A percentile compares a stretch with the other conserved stretches of the same genome.
Conservation (phyloP, 192 early-diverging fungal species). For the Backusella mclennaniae region DNA sequence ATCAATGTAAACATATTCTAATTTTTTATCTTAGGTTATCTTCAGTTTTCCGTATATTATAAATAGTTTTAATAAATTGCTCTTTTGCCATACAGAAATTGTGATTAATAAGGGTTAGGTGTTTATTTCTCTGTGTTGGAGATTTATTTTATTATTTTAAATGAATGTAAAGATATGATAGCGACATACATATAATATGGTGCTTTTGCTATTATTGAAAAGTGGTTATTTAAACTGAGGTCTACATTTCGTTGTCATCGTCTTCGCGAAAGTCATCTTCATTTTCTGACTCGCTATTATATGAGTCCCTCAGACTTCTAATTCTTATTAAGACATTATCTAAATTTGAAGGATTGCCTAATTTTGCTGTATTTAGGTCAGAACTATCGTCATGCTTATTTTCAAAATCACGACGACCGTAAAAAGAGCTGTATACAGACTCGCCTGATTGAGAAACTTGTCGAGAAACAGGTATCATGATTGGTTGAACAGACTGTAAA, state of each 20-base stretch:
- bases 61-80: neutral
- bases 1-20: neutral
- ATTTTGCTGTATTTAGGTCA: neutral
- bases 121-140: neutral
- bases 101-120: neutral
- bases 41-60: neutral
- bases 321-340: slow-evolving; percentile 9
- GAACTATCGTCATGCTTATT: slow-evolving; percentile 27
- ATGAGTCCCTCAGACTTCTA: neutral
- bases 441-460: neutral
- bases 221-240: neutral
- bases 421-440: slow-evolving; percentile 23
- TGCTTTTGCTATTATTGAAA: neutral
- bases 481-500: neutral
- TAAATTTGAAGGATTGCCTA: neutral
- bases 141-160: no score
- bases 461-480: slow-evolving; percentile 11
- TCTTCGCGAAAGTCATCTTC: neutral
- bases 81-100: neutral
- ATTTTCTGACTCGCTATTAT: neutral
- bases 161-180: neutral
- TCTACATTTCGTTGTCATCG: neutral
- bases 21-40: neutral
- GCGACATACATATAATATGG: neutral
- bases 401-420: slow-evolving; percentile 40